phyloP scores from a whole-genome alignment of 495 filamentous ascomycete genomes.

The Rhizodiscina lignyota region DNA sequence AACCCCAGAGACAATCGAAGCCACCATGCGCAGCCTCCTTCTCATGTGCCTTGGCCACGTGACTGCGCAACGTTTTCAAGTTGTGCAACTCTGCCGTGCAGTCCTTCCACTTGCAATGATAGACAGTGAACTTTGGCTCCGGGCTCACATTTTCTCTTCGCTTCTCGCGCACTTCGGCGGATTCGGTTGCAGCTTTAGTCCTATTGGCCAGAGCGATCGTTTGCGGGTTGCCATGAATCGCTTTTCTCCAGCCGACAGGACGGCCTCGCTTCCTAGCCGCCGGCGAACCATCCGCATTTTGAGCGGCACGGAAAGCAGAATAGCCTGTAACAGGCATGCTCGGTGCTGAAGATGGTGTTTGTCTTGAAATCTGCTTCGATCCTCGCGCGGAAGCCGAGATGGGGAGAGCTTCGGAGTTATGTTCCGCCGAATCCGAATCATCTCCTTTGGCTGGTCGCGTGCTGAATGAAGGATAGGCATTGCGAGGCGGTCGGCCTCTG shows the following conservation, averaged over 20 bases:
- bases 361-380: no score
- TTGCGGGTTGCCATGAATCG: constrained; percentile 19
- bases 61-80: constrained; percentile 48
- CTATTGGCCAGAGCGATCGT: constrained; percentile 2
- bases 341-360: no score
- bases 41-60: constrained; percentile 42
- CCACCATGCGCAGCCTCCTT: constrained; percentile 9
- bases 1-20: constrained; percentile 28
- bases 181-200: constrained; percentile 1
- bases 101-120: constrained; percentile 43
- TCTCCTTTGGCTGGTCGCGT: no score
- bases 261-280: constrained; percentile 24
- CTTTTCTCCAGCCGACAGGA: constrained; percentile 24
- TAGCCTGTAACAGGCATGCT: no score
- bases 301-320: no score
- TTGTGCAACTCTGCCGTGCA: constrained; percentile 64
- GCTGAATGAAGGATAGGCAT: no score
- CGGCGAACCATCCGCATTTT: constrained; percentile 14
- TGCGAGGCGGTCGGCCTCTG: no score
- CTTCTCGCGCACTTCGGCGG: background rate
- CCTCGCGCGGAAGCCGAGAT: no score
- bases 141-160: background rate
- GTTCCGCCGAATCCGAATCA: no score
- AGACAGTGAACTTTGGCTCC: constrained; percentile 25
- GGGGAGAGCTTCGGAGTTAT: no score